A percentile compares a stretch with the other conserved stretches of the same genome.
These are phyloP conservation scores for Lasiodiplodia sp. DNA, from an alignment of 2,329 filamentous ascomycete species.

Conservation along the genomic window DNA sequence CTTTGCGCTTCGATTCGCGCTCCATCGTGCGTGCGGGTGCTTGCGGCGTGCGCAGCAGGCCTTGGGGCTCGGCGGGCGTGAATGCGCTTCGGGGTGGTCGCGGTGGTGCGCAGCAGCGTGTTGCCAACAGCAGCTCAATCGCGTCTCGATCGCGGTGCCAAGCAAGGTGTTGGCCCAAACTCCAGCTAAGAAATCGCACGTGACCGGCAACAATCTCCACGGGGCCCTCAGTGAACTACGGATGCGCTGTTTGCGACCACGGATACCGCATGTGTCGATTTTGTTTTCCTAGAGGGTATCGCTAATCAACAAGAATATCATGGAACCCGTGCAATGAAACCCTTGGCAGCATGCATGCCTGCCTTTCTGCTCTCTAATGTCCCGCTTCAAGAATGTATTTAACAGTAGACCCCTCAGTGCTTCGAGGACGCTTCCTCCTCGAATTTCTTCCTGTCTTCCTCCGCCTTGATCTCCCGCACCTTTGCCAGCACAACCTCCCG, in stretches of 20 bases:
- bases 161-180: slow-evolving; percentile 24
- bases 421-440: slow-evolving; percentile 62
- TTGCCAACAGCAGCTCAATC: slow-evolving; percentile 29
- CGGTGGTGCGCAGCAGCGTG: slow-evolving; percentile 30
- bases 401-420: slow-evolving; percentile 14
- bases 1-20: slow-evolving; percentile 64
- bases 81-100: slow-evolving; percentile 28
- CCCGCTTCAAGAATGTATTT: slow-evolving; percentile 20
- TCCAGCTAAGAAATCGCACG: slow-evolving; percentile 1
- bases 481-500: slow-evolving; percentile 93
- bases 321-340: slow-evolving; percentile 17
- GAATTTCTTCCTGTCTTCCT: slow-evolving; percentile 76
- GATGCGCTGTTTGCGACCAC: background rate
- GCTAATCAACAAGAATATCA: slow-evolving; percentile 33
- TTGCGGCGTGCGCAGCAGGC: slow-evolving; percentile 5
- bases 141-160: slow-evolving; percentile 29
- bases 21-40: slow-evolving; percentile 44
- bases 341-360: slow-evolving; percentile 10
- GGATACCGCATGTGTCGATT: slow-evolving; percentile 25
- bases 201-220: slow-evolving; percentile 1
- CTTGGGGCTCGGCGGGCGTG: slow-evolving; percentile 10
- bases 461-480: slow-evolving; percentile 88
- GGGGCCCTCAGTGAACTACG: background rate
- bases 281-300: slow-evolving; percentile 39
- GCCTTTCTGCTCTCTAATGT: slow-evolving; percentile 21